These are phyloP conservation scores for Botrytis cinerea DNA, from an alignment of 2,329 filamentous ascomycete species.

Conservation along the genomic window DNA sequence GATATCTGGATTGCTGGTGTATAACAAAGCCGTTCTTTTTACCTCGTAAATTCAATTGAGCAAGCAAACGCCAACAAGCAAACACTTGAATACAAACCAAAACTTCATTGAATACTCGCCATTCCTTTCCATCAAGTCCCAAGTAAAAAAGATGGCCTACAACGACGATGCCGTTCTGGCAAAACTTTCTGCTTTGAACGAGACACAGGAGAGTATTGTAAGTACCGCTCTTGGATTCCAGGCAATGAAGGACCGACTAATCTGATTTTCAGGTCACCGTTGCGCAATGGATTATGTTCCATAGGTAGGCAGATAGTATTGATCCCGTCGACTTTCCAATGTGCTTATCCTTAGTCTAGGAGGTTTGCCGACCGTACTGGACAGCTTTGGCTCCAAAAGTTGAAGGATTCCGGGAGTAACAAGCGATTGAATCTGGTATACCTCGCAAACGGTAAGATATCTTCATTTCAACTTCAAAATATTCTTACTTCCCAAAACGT, in stretches of 20 bases:
- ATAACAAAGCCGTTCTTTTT: constrained; percentile 13
- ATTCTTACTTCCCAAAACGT: constrained; percentile 32
- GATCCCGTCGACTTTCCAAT: constrained; percentile 5
- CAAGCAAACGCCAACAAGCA: constrained; percentile 16
- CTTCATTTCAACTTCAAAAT: constrained; percentile 4
- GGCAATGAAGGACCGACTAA: constrained; percentile 20
- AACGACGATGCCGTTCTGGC: constrained; percentile 93
- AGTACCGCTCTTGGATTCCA: constrained; percentile 24
- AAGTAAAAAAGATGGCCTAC: constrained; percentile 71
- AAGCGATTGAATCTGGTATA: constrained; percentile 92
- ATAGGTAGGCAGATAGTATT: constrained; percentile 63
- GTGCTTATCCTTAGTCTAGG: constrained; percentile 52
- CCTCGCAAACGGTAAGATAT: constrained; percentile 79
- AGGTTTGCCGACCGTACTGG: constrained; percentile 91
- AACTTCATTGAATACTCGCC: constrained; percentile 14
- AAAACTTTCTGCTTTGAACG: constrained; percentile 92
- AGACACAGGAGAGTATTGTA: constrained; percentile 92
- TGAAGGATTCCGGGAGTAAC: constrained; percentile 82
- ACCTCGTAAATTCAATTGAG: constrained; percentile 6
- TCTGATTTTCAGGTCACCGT: constrained; percentile 63
- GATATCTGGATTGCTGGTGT: constrained; percentile 5
- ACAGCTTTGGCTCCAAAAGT: constrained; percentile 84
- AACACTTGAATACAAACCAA: constrained; percentile 13
- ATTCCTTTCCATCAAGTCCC: not conserved
- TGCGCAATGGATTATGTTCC: constrained; percentile 99